These are phyloP conservation scores for Ustilaginoidea virens DNA, from an alignment of 2,329 filamentous ascomycete species.

Conservation along the genomic window DNA sequence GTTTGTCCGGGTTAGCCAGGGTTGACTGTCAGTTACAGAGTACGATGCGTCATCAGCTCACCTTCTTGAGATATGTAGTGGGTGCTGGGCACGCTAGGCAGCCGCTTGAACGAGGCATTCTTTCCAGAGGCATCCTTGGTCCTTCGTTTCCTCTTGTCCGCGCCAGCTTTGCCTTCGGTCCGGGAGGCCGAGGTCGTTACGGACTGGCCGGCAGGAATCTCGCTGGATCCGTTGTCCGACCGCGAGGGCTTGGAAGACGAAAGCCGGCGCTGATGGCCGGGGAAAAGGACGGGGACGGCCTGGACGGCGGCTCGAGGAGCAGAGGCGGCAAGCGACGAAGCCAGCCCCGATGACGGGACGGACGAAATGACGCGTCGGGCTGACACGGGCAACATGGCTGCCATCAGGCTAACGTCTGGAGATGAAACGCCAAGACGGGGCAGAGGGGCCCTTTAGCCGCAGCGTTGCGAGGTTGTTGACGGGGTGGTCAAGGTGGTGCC, in stretches of 20 bases:
- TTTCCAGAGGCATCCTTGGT: conserved; percentile 31
- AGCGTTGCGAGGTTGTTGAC: background rate
- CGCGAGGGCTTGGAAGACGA: conserved; percentile 49
- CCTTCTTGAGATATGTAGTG: conserved; percentile 55
- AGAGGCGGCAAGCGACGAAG: conserved; percentile 25
- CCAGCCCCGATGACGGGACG: conserved; percentile 27
- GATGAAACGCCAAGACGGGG: too few species aligned
- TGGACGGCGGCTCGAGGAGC: conserved; percentile 22
- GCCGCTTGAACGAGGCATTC: conserved; percentile 34
- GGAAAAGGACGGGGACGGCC: conserved; percentile 19
- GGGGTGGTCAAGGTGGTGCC: too few species aligned
- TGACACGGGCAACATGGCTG: conserved; percentile 37
- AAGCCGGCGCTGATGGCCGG: conserved; percentile 36
- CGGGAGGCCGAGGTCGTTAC: conserved; percentile 31
- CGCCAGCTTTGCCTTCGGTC: conserved; percentile 24
- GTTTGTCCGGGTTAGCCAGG: background rate
- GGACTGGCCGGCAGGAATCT: conserved; percentile 31
- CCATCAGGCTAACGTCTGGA: conserved; percentile 12
- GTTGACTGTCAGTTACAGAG: background rate
- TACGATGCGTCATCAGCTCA: conserved; percentile 17
- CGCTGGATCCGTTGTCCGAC: conserved; percentile 39
- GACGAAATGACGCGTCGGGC: conserved; percentile 37
- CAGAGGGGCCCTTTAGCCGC: too few species aligned
- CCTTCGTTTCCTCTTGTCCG: conserved; percentile 44
- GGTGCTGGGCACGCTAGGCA: conserved; percentile 63